These are phyloP conservation scores for Fusarium neocosmosporiellum DNA, from an alignment of 2,329 filamentous ascomycete genomes.

Conservation along the genomic window DNA sequence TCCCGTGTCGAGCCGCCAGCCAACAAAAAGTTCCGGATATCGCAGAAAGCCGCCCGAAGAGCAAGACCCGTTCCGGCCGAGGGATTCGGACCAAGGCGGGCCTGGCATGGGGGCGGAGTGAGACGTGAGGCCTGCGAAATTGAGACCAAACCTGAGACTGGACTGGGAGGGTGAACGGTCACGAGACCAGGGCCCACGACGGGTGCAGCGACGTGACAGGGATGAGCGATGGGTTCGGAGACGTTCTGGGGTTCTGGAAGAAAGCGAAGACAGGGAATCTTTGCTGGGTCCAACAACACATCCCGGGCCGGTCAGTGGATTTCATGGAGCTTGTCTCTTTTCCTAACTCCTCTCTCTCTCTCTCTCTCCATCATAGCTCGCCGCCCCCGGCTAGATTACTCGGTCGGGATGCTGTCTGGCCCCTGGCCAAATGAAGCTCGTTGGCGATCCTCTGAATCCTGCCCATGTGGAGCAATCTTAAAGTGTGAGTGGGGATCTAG, in stretches of 20 bases:
- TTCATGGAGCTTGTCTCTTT: constrained; percentile 29
- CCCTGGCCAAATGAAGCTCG: constrained; percentile 27
- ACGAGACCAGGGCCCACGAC: constrained; percentile 26
- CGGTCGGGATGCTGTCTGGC: background rate
- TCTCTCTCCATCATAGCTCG: background rate
- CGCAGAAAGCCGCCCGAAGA: constrained; percentile 4
- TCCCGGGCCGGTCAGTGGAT: constrained; percentile 23
- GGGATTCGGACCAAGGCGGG: constrained; percentile 12
- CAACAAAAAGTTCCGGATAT: constrained; percentile 8
- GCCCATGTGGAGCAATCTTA: constrained; percentile 24
- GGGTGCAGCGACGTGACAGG: constrained; percentile 2
- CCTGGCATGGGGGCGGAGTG: constrained; percentile 5
- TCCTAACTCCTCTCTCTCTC: constrained; percentile 1
- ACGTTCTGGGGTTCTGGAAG: constrained; percentile 25
- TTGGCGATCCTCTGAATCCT: constrained; percentile 23
- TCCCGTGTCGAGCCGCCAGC: constrained; percentile 3
- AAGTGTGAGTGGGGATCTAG: constrained; percentile 7
- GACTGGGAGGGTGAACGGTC: constrained; percentile 16
- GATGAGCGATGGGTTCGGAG: background rate
- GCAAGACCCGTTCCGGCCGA: constrained; percentile 21
- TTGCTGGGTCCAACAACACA: constrained; percentile 7
- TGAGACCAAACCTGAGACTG: constrained; percentile 16
- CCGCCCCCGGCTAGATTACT: background rate
- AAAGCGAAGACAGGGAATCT: constrained; percentile 13
- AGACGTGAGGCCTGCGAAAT: constrained; percentile 20